These are phyloP conservation scores for Ilex aquifolium DNA, from an alignment of 257 asterid species.

Conservation along the genomic window DNA sequence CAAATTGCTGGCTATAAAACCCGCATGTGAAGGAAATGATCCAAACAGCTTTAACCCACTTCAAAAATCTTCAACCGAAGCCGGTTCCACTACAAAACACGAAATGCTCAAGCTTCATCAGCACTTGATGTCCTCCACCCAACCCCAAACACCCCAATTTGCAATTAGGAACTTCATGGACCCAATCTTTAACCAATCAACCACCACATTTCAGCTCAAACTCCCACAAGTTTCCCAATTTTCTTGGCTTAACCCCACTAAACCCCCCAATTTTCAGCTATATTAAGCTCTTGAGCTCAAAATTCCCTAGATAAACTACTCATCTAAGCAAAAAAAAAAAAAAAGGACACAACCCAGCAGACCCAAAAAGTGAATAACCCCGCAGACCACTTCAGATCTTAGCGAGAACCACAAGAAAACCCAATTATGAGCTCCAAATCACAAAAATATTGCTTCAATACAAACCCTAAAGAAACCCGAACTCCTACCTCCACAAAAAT, in stretches of 20 bases:
- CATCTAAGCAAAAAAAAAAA: background rate
- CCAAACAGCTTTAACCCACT: constrained; percentile 1
- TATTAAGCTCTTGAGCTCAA: background rate
- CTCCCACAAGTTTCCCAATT: background rate
- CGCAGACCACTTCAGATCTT: constrained; percentile 35
- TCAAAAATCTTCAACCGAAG: constrained; percentile 31
- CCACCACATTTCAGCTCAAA: constrained; percentile 20
- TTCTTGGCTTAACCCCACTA: constrained; percentile 7
- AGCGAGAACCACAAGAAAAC: background rate
- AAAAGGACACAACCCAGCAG: background rate
- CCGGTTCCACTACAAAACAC: constrained; percentile 32
- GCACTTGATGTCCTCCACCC: constrained; percentile 21
- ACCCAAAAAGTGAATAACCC: constrained; percentile 5
- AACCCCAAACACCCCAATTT: constrained; percentile 14
- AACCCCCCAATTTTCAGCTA: background rate
- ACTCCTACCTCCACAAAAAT: too few relatives aligned
- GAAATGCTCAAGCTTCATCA: constrained; percentile 35
- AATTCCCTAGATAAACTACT: background rate
- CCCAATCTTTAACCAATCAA: constrained; percentile 9
- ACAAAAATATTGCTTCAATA: too few relatives aligned
- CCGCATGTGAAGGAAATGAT: constrained; percentile 17
- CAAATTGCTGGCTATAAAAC: constrained; percentile 4
- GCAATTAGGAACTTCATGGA: constrained; percentile 14
- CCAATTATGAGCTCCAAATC: background rate
- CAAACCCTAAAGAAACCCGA: too few relatives aligned